Base-by-base conservation (phyloP, 106 monocot species). In the Acanthochlamys bracteata region DNA sequence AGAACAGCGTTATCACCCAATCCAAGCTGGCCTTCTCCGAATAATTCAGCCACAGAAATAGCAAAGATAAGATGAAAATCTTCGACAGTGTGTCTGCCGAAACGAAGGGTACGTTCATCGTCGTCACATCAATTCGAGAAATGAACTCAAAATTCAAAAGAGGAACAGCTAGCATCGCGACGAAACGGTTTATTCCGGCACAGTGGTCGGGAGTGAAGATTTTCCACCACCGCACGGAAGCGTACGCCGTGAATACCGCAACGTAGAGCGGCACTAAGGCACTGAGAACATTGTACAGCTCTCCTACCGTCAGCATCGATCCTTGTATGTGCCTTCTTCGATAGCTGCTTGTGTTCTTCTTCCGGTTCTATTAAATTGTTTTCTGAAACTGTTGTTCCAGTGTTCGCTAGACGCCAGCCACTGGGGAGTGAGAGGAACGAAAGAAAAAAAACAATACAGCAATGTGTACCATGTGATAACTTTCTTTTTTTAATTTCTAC, bases 131-230 rank as follows among this genome's bases (percentile, higher is more conserved):
- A 74, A 71, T 75, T 63, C 25, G 52, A 22, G 84, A 77, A 62
- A 85, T 77, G 77, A 80, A 77, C 16, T 85, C 61, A 67, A 85
- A 85, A 54, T 74, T 77, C 56, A 85, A 74, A 56, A 85, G 74
- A 21, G 84, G 84, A 19, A 85, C 67, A 25, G 80, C 76, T 63
- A 80, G 80, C 26, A 76, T 61, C 25, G 76, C 79, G 23, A 80
- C 79, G 67, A 84, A 76, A 22, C 80, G 77, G 65, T 85, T 85
- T 60, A 85, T 85, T 42, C 80, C 84, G 14, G 84, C 66, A 74
- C 84, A 85, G 41, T 85, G 84, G 10, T 80, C 84, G 10, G 80
- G 63, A 17, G 80, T 80, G 84, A 85, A 85, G 67, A 85, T 54
- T 54, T 72, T 71, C 80, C 80, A 80, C 70, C 74, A 76, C 27